Base-by-base conservation (phyloP, 2,329 filamentous ascomycete genomes). In the Tolypocladium endophyticum region DNA sequence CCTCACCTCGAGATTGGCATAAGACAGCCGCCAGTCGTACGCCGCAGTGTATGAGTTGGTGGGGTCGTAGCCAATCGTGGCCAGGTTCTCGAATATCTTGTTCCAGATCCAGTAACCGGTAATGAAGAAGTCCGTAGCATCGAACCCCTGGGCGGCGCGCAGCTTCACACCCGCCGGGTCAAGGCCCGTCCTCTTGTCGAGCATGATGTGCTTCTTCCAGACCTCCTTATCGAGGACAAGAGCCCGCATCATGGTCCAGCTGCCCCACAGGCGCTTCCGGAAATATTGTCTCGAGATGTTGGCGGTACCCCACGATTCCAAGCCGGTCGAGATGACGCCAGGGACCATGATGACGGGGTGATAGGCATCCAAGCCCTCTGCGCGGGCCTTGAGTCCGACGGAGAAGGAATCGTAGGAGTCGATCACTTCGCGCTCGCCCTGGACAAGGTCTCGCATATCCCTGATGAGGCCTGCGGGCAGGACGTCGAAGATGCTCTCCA, bases 31-130 rank as follows among this genome's bases (percentile, higher is more conserved):
- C 94, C 94, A 99, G 75, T 99, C 94, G 71, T 99, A 83, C 12
- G 86, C 83, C 0, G 86, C 86, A 0, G 85, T 88, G 67, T 82
- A 88, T 3, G 84, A 86, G 67, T 86, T 88, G 38, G 83, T 87
- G 30, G 94, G 93, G 70, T 99, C 94, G 72, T 99, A 99, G 18
- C 94, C 94, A 61, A 99, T 89, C 0, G 92, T 94, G 0, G 94
- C 94, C 57, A 99, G 79, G 69, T 99, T 99, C 75, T 99, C 94
- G 56, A 99, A 81, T 62, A 99, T 97, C 76, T 97, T 97, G 76
- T 90, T 97, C 92, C 92, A 97, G 62, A 99, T 97, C 94, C 94
- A 99, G 75, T 99, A 99, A 12, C 86, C 86, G 0, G 86, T 88
- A 62, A 89, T 88, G 74, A 95, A 94, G 77, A 99, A 99, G 74